Evolutionary conservation across 208 protist genomes (phyloP).

Genomic region (Trypanosoma conorhini): DNA sequence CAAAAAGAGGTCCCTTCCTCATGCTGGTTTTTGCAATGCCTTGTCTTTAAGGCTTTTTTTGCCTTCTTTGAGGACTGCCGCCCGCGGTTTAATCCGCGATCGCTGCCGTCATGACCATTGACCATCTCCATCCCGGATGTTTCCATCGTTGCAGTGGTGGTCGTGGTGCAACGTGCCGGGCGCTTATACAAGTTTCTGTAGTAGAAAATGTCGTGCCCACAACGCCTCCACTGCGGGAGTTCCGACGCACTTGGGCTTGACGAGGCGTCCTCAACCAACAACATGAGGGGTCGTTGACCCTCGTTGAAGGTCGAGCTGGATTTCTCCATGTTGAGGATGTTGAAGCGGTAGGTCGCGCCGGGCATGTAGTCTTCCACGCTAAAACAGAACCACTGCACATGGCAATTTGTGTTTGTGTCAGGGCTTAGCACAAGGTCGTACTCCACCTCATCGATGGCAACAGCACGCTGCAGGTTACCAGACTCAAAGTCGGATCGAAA

Average conservation of each 20-base stretch:
- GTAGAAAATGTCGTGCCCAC: slow-evolving; percentile 82
- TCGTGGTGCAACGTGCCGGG: slow-evolving; percentile 40
- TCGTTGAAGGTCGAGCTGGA: slow-evolving; percentile 94
- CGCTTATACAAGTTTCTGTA: slow-evolving; percentile 75
- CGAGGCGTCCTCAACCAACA: slow-evolving; percentile 52
- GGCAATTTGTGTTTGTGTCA: slow-evolving; percentile 95
- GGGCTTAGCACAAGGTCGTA: slow-evolving; percentile 94
- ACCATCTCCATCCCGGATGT: slow-evolving; percentile 5
- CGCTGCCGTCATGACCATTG: background rate
- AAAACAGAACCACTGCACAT: slow-evolving; percentile 99
- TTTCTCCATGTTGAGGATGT: slow-evolving; percentile 98
- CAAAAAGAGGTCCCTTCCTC: slow-evolving; percentile 36
- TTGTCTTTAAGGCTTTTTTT: slow-evolving; percentile 15
- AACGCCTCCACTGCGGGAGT: slow-evolving; percentile 49
- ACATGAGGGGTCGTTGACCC: slow-evolving; percentile 92
- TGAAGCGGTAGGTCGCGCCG: slow-evolving; percentile 92
- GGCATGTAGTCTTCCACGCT: slow-evolving; percentile 57
- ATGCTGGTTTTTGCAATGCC: background rate
- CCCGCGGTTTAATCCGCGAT: slow-evolving; percentile 2
- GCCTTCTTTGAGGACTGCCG: slow-evolving; percentile 16
- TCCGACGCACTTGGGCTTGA: background rate
- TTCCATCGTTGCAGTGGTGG: slow-evolving; percentile 12
- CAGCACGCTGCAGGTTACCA: slow-evolving; percentile 94
- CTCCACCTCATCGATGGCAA: slow-evolving; percentile 85
- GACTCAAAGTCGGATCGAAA: slow-evolving; percentile 95